Conservation (phyloP, 2,329 filamentous ascomycete genomes). For the Grosmannia huntii region DNA sequence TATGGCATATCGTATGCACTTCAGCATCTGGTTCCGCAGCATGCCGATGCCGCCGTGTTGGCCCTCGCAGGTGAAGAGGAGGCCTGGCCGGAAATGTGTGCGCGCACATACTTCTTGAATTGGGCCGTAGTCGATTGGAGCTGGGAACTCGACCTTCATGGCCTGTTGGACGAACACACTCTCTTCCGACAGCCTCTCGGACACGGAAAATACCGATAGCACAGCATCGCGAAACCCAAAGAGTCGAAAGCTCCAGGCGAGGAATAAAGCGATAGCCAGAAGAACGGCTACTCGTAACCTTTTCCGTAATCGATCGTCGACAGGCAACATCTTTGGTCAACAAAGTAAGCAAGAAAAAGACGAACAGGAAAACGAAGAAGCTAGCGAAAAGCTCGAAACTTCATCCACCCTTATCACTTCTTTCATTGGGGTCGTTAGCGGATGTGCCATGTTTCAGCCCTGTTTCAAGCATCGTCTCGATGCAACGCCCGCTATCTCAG, state of each 20-base stretch:
- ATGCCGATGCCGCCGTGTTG: slow-evolving; percentile 26
- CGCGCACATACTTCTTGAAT: slow-evolving; percentile 21
- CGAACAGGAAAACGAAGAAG: background rate
- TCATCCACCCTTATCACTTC: too few species aligned
- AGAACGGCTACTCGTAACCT: background rate
- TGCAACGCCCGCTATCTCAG: too few species aligned
- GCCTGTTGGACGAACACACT: slow-evolving; percentile 15
- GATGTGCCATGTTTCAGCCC: background rate
- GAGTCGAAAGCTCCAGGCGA: slow-evolving; percentile 9
- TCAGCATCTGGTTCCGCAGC: slow-evolving; percentile 27
- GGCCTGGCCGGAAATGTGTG: slow-evolving; percentile 18
- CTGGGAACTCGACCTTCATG: slow-evolving; percentile 21
- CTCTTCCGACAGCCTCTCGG: background rate
- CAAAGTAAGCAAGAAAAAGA: background rate
- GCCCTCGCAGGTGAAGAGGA: slow-evolving; percentile 27
- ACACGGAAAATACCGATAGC: background rate
- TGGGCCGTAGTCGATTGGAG: slow-evolving; percentile 21
- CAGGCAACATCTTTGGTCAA: background rate
- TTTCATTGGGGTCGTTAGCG: too few species aligned
- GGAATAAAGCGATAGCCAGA: background rate
- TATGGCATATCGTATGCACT: slow-evolving; percentile 27
- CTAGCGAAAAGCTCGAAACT: too few species aligned
- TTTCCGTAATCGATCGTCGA: background rate
- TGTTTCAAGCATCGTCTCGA: background rate
- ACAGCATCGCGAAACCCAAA: slow-evolving; percentile 7